Base-by-base conservation (phyloP, 768 basidiomycete genomes). In the Suillus discolor region DNA sequence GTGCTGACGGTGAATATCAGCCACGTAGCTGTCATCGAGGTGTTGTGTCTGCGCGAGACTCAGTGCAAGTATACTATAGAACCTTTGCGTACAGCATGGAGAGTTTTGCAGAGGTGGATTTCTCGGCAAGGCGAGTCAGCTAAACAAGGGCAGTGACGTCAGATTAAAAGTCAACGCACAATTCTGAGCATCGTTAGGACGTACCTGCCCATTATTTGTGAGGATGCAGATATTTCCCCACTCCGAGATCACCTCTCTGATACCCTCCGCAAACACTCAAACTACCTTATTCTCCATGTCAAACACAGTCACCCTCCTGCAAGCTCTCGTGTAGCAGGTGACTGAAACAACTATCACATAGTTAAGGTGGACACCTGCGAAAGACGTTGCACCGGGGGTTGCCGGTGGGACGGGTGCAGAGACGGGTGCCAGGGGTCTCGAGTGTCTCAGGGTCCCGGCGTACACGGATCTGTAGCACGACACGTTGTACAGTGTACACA, bases 251-350 rank as follows among this genome's bases (percentile, higher is more conserved):
- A 97, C 83, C 54, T 92, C 90, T 53, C 92, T 80, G 4, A 99
- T 91, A 6, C 95, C 96, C 64, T 91, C 87, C 25, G 86, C 85
- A 71, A 96, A 94, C 3, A 90, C 85, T 7, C 93, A 92, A 18
- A 96, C 85, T 62, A 96, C 84, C 79, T 96, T 95, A 78, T 96
- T 97, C 72, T 94, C 93, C 44, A 91, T 87, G 73, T 99, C 96
- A 69, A 98, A 91, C 1, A 98, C 86, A 0, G 90, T 91, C 49
- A 99, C 86, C 67, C 88, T 91, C 15, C 47, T 20, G 71, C 72
- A 38, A 70, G 65, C 34, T 72, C 76, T n/a, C 70, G 69, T 67
- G 91, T 90, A 0, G 88, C 80, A 2, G 89, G 87, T 0, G 87
- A 79, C 13, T 0, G 96, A 94, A 8, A 97, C 87, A 65, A 97